Base-by-base conservation (phyloP, 768 basidiomycete species). In the Filobasidium wieringae region DNA sequence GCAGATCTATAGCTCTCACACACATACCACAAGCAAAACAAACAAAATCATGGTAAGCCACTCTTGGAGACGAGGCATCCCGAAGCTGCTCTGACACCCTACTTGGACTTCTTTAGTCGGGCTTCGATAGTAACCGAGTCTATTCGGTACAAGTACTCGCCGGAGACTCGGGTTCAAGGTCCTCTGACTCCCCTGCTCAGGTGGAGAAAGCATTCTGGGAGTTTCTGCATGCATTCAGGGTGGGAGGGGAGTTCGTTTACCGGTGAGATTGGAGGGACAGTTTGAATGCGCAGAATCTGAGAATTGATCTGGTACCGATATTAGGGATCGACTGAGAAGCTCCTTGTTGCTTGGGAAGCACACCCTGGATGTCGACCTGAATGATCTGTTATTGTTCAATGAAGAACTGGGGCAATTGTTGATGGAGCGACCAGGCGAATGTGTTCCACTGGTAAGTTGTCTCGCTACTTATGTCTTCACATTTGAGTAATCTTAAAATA, bases 331-430 rank as follows among this genome's bases (percentile, higher is more conserved):
- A 63, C 78, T 97, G 29, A 82, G 92, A 19, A 88, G 84, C 45
- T 93, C 91, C 70, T 75, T 97, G 32, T 80, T 97, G 14, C 72
- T 93, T 62, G 91, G 91, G 69, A 88, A 92, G 61, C 82, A 86
- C 70, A 76, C 84, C 53, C 84, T 97, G 58, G 82, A 95, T 74
- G 83, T 96, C 61, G 85, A 96, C 75, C 79, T 93, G 65, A 77
- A 84, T 62, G 76, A 79, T 61, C 61, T 79, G 55, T 72, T 74
- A 41, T 76, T 91, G 29, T 97, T 85, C 78, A 91, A 95, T 65
- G 92, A 96, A 67, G 90, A 93, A 68, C 79, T 99, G 33, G 91
- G 89, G 1, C 88, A 92, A 72, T 82, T 82, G 22, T 83, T 96
- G 55, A 89, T 95, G 73, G 87, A 89, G 63, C 78, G 80, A 65